Evolutionary conservation across 208 protist genomes (phyloP), one percentile per base, ranked within the genome.

Genomic region (Porcisia deanei): DNA sequence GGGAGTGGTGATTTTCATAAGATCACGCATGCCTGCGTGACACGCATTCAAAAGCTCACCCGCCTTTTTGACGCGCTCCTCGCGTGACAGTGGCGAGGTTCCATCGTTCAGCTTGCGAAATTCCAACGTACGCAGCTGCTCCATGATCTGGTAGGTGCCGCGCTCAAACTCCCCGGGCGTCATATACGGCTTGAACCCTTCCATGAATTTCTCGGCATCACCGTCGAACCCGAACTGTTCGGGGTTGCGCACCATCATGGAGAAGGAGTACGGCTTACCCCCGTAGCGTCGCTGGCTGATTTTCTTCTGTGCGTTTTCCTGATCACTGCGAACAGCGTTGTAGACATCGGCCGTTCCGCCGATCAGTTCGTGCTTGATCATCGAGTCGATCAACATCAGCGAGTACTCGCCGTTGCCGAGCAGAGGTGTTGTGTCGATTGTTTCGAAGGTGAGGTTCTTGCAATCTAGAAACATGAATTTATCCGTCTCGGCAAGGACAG

Each of bases 401-500:
- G 80, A 86, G 80, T 88, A 89, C 39, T 91, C 85, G 58, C 72
- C 76, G 45, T 85, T n/a, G 20, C 84, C 85, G 2, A 89, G 82
- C 30, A 91, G 71, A 25, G 88, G 84, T 18, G 71, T 87, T 66
- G 93, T 78, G 65, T 83, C 76, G 72, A 84, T 84, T 37, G 79
- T 65, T 71, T 86, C 83, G 78, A 84, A 90, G n/a, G 69, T 76
- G 41, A 90, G 82, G 20, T 85, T 79, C 60, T 84, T 77, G 85
- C 96, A 98, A 82, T 98, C 93, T 16, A 95, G 79, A 59, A 92
- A 88, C 81, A 95, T 89, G 76, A 91, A 95, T 75, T 86, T 87
- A 82, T 88, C 84, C 10, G 73, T 70, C 60, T 97, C 87, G 34
- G 93, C 75, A 22, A 98, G 84, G 61, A 79, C 91, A 4, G 91